Conservation (phyloP, 1,284 basidiomycete genomes). For the Mixia osmundae region DNA sequence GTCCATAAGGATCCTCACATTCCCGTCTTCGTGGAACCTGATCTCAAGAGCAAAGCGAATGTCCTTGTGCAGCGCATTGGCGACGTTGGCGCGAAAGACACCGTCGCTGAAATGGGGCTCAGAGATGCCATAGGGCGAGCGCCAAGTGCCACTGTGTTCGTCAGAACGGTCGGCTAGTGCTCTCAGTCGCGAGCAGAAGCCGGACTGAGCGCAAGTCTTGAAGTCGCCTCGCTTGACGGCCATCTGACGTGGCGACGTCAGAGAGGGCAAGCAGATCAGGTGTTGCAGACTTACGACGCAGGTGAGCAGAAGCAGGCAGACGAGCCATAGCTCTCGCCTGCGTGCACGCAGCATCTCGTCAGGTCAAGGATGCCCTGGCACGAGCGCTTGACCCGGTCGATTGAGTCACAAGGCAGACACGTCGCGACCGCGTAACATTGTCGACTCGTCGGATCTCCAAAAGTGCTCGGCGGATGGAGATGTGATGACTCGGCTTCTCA, state of each 20-base stretch:
- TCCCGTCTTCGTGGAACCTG: conserved; percentile 49
- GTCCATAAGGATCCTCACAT: conserved; percentile 63
- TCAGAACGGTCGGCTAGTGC: conserved; percentile 34
- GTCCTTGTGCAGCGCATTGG: conserved; percentile 54
- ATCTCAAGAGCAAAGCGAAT: conserved; percentile 56
- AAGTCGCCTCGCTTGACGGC: conserved; percentile 44
- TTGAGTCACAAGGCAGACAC: too few species aligned
- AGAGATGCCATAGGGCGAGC: conserved; percentile 54
- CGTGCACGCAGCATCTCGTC: not conserved
- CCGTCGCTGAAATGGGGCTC: conserved; percentile 32
- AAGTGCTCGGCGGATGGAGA: too few species aligned
- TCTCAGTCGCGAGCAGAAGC: conserved; percentile 71
- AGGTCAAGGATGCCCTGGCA: too few species aligned
- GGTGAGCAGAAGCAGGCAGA: conserved; percentile 4
- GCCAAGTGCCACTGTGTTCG: conserved; percentile 31
- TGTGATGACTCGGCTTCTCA: too few species aligned
- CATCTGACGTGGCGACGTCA: not conserved
- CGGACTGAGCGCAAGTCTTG: conserved; percentile 70
- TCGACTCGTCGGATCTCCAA: too few species aligned
- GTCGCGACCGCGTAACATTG: too few species aligned
- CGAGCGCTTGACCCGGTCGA: too few species aligned
- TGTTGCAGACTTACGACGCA: conserved; percentile 1
- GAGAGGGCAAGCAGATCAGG: too few species aligned
- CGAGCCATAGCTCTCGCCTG: not conserved
- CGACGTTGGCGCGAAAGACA: conserved; percentile 42